These are phyloP conservation scores for Sugiyamaella xylanicola DNA, from an alignment of 1,139 yeast species.

Conservation along the genomic window DNA sequence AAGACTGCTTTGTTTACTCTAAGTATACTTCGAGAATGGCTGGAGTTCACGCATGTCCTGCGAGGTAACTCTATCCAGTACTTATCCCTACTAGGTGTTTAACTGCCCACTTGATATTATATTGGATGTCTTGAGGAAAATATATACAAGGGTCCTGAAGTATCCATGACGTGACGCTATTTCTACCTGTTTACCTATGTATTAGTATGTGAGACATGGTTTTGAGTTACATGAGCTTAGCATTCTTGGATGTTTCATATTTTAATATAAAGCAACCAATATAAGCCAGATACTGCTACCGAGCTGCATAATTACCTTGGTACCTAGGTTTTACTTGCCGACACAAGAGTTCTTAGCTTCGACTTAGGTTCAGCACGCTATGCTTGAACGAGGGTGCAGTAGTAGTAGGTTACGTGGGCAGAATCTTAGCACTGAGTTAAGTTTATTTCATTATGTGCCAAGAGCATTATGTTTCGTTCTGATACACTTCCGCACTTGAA, in stretches of 20 bases:
- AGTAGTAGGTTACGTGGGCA: not conserved
- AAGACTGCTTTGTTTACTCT: not conserved
- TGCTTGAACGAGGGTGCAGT: not conserved
- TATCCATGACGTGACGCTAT: not conserved
- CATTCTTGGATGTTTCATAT: not conserved
- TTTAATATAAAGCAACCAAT: not conserved
- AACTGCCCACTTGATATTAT: not conserved
- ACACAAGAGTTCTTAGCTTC: not conserved
- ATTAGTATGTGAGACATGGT: not conserved
- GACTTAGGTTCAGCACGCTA: not conserved
- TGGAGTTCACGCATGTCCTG: no score
- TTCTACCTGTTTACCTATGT: not conserved
- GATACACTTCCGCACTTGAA: not conserved
- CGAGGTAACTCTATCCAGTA: not conserved
- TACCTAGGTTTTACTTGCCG: not conserved
- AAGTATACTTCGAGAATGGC: no score
- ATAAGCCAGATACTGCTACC: not conserved
- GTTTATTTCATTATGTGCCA: not conserved
- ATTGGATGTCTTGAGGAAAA: not conserved
- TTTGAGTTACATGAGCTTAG: not conserved
- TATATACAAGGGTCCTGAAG: not conserved
- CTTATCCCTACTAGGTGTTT: not conserved
- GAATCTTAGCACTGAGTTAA: slow-evolving; percentile 1
- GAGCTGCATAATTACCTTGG: not conserved
- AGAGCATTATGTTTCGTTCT: slow-evolving; percentile 2